phyloP scores from a whole-genome alignment of 768 basidiomycete species.

The Calocera cornea region DNA sequence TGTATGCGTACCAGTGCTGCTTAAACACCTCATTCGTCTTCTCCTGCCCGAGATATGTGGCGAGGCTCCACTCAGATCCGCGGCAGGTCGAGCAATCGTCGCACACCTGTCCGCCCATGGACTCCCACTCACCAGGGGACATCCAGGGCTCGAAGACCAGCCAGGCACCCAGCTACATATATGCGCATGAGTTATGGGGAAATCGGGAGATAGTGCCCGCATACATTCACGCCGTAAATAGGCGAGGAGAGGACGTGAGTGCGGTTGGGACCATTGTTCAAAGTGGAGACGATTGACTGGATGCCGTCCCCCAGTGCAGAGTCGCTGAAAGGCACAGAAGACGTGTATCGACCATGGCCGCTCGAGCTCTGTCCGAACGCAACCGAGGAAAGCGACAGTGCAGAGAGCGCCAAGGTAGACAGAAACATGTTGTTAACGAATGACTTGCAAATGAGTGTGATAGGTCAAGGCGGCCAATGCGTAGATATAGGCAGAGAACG shows the following conservation, averaged over 20 bases:
- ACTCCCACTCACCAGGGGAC: constrained; percentile 62
- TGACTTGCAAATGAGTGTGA: background rate
- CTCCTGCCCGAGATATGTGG: constrained; percentile 26
- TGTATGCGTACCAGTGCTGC: constrained; percentile 41
- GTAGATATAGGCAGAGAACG: too few species aligned
- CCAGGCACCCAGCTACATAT: constrained; percentile 31
- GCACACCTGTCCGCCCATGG: constrained; percentile 60
- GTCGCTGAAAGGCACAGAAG: background rate
- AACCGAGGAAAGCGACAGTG: background rate
- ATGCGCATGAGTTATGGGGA: background rate
- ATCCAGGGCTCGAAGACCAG: constrained; percentile 72
- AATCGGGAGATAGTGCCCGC: constrained; percentile 24
- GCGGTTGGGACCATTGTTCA: constrained; percentile 5
- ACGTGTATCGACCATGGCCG: background rate
- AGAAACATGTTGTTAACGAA: background rate
- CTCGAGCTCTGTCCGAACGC: background rate
- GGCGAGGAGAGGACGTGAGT: constrained; percentile 30
- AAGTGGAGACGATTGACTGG: background rate
- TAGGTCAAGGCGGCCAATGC: too few species aligned
- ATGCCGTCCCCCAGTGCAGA: background rate
- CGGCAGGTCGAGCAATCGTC: constrained; percentile 50
- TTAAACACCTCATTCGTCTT: constrained; percentile 47
- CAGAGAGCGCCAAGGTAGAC: background rate
- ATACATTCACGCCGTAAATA: constrained; percentile 61
- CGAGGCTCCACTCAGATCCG: constrained; percentile 47